Evolutionary conservation across 345 rosid species (phyloP), one percentile per base, ranked within the genome.

Genomic region (Kernera saxatilis): DNA sequence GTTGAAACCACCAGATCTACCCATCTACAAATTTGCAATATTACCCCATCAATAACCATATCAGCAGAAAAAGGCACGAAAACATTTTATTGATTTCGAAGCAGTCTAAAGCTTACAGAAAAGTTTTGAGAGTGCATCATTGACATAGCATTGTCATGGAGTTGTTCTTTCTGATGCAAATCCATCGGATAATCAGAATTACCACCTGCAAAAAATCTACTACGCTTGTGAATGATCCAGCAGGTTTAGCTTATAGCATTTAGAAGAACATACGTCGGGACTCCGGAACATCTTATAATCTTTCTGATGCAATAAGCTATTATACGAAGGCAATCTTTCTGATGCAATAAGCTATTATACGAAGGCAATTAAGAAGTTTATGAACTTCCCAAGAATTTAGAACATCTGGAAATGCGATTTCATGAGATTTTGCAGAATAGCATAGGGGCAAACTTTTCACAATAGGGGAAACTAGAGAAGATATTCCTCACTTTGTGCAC

Each of bases 121-220:
- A 90, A 92, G 83, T 88, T 96, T 82, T 95, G 99, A 67, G 97
- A 87, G 78, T 90, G 99, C 94, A 95, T 90, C 96, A 92, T 85
- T 55, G 99, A 86, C 88, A 88, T 80, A 21, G 98, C 64, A 81
- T 83, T 95, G 64, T 95, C 98, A 76, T 88, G 98, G 76, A 95
- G 85, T 79, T 90, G 98, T 49, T 95, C 99, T 76, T 95, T 95
- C 79, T 86, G 97, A 75, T 92, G 99, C 84, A 95, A 48, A 72
- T 95, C 99, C 87, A 95, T 86, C 5, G 82, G 61, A 80, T 88
- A 95, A 71, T 92, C 99, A 77, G 97, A 90, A 90, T 78, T 90
- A 68, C 93, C 93, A 72, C 99, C 99, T 94, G 88, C 66, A 82
- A 45, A 74, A 83, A 70, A 82, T 77, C 78, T 74, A 77, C 76